A percentile compares a stretch with the other conserved stretches of the same genome.
Conservation (phyloP, 352 stramenopile species). For the Pythium graminicola region DNA sequence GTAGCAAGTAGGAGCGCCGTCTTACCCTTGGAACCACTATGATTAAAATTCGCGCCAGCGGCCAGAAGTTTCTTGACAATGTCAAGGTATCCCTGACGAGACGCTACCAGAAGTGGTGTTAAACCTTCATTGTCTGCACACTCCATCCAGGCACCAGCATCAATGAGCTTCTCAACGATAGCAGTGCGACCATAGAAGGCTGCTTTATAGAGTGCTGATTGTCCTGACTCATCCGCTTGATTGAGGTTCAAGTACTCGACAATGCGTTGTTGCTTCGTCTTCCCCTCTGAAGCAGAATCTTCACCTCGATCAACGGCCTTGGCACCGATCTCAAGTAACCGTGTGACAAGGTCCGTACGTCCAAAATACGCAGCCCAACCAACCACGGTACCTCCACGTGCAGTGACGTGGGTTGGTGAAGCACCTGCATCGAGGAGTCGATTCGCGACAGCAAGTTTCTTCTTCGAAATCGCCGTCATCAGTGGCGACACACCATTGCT, state of each 20-base stretch:
- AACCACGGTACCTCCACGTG: not conserved
- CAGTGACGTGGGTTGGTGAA: not conserved
- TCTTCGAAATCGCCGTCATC: not conserved
- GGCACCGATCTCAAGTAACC: not conserved
- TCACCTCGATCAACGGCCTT: not conserved
- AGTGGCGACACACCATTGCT: not conserved
- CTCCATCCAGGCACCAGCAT: not conserved
- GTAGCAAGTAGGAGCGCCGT: not conserved
- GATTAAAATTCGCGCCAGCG: not conserved
- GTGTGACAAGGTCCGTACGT: no score
- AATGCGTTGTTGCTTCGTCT: not conserved
- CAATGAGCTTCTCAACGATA: not conserved
- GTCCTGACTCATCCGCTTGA: not conserved
- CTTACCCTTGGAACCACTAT: not conserved
- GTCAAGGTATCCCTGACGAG: not conserved
- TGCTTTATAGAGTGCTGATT: not conserved
- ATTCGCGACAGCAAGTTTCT: not conserved
- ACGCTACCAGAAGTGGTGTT: conserved; percentile 5
- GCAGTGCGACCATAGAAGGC: not conserved
- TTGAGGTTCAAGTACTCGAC: not conserved
- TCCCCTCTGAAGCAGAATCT: no score
- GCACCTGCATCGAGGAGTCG: not conserved
- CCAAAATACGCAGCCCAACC: not conserved
- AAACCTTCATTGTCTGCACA: not conserved
- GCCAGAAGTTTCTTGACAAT: not conserved